Percentiles rank a stretch among this genome's conserved stretches.
These are phyloP conservation scores for Zymoseptoria pseudotritici DNA, from an alignment of 2,329 filamentous ascomycete species.

Conservation along the genomic window DNA sequence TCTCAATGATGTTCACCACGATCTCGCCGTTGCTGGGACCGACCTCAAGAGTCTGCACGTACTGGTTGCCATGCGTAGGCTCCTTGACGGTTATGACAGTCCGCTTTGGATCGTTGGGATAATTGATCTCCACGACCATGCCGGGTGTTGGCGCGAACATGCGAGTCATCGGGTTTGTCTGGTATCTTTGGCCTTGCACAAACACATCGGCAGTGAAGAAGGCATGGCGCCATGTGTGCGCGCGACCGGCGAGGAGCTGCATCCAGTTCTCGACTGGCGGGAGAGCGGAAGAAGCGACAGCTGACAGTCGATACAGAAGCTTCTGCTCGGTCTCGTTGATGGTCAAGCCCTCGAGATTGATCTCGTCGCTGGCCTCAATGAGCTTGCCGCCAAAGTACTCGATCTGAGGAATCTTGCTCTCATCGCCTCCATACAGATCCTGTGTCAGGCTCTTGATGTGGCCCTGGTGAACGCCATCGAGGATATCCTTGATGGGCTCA, in stretches of 20 bases:
- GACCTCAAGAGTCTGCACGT: conserved; percentile 81
- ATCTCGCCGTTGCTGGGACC: conserved; percentile 74
- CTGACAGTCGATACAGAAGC: conserved; percentile 75
- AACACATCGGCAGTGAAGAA: conserved; percentile 90
- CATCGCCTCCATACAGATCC: conserved; percentile 72
- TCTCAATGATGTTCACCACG: conserved; percentile 82
- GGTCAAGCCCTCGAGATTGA: conserved; percentile 78
- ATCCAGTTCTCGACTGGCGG: conserved; percentile 81
- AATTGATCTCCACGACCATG: conserved; percentile 77
- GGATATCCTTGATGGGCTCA: conserved; percentile 89
- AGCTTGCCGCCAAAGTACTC: conserved; percentile 95
- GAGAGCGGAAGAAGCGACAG: conserved; percentile 63
- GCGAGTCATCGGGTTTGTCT: conserved; percentile 89
- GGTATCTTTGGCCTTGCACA: conserved; percentile 91
- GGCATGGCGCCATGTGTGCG: conserved; percentile 88
- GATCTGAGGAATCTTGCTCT: conserved; percentile 67
- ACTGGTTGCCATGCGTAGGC: conserved; percentile 75
- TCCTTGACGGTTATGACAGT: conserved; percentile 84
- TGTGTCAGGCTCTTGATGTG: conserved; percentile 74
- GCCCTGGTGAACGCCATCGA: conserved; percentile 80
- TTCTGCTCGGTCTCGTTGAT: conserved; percentile 73
- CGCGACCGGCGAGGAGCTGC: conserved; percentile 74
- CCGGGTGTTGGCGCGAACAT: conserved; percentile 82
- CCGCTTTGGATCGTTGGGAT: conserved; percentile 74
- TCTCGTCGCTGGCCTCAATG: conserved; percentile 61